Percentiles rank a stretch among this genome's conserved stretches.
Conservation (phyloP, 1,284 basidiomycete species). For the Polyporus tsugae region DNA sequence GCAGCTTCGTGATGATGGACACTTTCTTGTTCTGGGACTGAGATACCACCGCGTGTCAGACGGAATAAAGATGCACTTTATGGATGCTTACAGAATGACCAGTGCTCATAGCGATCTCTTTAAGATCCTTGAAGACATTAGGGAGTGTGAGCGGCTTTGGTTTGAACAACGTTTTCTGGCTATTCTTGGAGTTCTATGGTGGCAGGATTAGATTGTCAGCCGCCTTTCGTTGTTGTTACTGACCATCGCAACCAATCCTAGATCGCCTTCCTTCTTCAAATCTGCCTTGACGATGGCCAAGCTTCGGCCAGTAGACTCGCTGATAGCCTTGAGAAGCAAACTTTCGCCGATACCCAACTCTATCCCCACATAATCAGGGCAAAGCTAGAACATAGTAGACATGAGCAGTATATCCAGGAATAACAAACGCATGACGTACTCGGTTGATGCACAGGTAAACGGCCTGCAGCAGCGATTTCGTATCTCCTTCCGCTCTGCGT, state of each 20-base stretch:
- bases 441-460: slow-evolving; percentile 98
- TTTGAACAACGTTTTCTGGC: slow-evolving; percentile 95
- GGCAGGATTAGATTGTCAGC: background rate
- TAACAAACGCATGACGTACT: slow-evolving; percentile 54
- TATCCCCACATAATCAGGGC: slow-evolving; percentile 95
- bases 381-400: slow-evolving; percentile 60
- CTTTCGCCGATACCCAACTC: slow-evolving; percentile 98
- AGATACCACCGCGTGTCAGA: slow-evolving; percentile 13
- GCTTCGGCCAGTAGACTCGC: slow-evolving; percentile 92
- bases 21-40: slow-evolving; percentile 96
- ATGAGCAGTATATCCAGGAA: background rate
- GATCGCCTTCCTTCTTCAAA: slow-evolving; percentile 92
- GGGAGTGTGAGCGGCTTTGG: slow-evolving; percentile 91
- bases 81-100: slow-evolving; percentile 76
- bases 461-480: slow-evolving; percentile 80
- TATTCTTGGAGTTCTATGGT: slow-evolving; percentile 87
- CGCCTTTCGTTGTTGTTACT: slow-evolving; percentile 30
- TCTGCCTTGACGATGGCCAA: slow-evolving; percentile 88
- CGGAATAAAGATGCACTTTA: background rate
- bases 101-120: slow-evolving; percentile 85
- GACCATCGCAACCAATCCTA: slow-evolving; percentile 95
- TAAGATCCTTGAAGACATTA: slow-evolving; percentile 86
- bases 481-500: slow-evolving; percentile 77
- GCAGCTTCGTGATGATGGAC: slow-evolving; percentile 92
- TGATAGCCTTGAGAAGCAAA: slow-evolving; percentile 94